Evolutionary conservation across 345 rosid genomes (phyloP), one percentile per base, ranked within the genome.

Genomic region (Eucalyptus sp.): DNA sequence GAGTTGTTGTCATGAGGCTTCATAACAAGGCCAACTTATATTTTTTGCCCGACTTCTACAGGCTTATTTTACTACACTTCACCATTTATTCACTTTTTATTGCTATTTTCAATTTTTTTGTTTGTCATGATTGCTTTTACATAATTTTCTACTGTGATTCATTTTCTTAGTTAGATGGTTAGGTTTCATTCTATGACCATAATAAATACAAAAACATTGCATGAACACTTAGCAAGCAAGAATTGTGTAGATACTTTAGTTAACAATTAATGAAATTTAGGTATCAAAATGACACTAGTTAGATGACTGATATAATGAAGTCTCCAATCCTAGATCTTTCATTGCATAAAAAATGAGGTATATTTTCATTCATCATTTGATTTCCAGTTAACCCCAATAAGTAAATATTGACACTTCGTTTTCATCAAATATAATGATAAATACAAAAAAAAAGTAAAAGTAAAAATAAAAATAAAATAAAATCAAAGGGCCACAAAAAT

Each of bases 241-340:
- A 13, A 62, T 0, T 60, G 2, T 6, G n/a, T 12, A 2, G 7
- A 62, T 29, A 62, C 17, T 62, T 62, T 62, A 12, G 33, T 62
- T 13, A 13, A 27, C 16, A 12, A 62, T 12, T 29, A 29, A 62
- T 62, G 33, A 29, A 62, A 29, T 62, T 62, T 5, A 13, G 16
- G 8, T 27, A 62, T 27, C 12, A 13, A 62, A 62, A 29, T 62
- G 68, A 6, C 68, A 62, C 33, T 29, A 62, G 15, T 62, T 27
- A 62, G 16, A 62, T 62, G 14, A 13, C 1, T 62, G 29, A 29
- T 62, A 29, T 29, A 62, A 60, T 60, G 16, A 60, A 60, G 68
- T 62, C 31, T 7, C 33, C 2, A 6, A 62, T 13, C 68, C 0
- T 27, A 1, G 16, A 62, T 27, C 8, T 62, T 2, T 3, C 13